Conservation (phyloP, 306 rosid species). For the Castanea sativa region DNA sequence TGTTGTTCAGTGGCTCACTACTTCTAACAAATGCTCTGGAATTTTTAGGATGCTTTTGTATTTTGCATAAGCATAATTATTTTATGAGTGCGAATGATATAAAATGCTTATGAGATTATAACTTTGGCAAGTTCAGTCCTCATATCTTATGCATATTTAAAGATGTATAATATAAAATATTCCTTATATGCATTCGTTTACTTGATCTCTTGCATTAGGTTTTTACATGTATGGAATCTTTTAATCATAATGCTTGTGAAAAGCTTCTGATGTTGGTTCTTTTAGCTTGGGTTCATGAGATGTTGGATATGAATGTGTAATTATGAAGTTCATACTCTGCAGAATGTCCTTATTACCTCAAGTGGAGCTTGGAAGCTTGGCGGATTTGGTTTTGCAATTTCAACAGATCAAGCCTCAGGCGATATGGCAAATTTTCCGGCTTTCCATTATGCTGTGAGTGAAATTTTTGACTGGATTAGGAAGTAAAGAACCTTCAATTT, state of each 20-base stretch:
- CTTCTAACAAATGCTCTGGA: no score
- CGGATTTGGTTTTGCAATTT: constrained; percentile 89
- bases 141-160: no score
- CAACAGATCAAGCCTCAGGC: constrained; percentile 56
- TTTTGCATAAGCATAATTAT: no score
- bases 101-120: no score
- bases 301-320: constrained; percentile 6
- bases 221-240: neutral
- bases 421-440: constrained; percentile 58
- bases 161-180: no score
- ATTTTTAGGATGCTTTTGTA: no score
- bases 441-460: constrained; percentile 93
- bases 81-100: no score
- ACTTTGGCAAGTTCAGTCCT: no score
- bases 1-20: no score
- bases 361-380: constrained; percentile 99
- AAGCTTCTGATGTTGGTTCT: neutral
- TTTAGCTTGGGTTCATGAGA: neutral
- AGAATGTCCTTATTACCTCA: constrained; percentile 92
- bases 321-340: constrained; percentile 27
- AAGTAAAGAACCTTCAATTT: constrained; percentile 3
- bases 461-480: constrained; percentile 24
- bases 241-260: neutral
- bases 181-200: no score
- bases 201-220: no score